These are phyloP conservation scores for Cutaneotrichosporon daszewskae DNA, from an alignment of 1,284 basidiomycete genomes.

Conservation along the genomic window DNA sequence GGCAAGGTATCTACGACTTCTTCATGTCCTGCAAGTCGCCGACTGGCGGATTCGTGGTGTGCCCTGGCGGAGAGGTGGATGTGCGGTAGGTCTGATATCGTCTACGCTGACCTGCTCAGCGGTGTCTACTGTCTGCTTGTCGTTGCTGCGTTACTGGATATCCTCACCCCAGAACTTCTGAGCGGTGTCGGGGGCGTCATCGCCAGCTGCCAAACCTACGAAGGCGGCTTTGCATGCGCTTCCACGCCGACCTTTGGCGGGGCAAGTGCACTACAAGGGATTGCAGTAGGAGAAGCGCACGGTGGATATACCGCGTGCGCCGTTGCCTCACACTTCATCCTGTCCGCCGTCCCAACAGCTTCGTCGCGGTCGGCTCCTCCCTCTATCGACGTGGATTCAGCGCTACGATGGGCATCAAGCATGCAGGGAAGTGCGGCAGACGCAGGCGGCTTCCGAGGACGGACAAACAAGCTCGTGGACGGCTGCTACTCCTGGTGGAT, in stretches of 20 bases:
- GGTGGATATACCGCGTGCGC: slow-evolving; percentile 96
- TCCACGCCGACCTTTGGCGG: slow-evolving; percentile 53
- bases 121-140: slow-evolving; percentile 71
- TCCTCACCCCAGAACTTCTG: slow-evolving; percentile 83
- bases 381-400: slow-evolving; percentile 56
- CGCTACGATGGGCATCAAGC: slow-evolving; percentile 75
- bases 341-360: slow-evolving; percentile 41
- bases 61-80: slow-evolving; percentile 84
- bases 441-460: slow-evolving; percentile 84
- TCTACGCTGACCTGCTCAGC: too few species aligned
- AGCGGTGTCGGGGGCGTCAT: slow-evolving; percentile 51
- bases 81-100: slow-evolving; percentile 68
- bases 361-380: slow-evolving; percentile 34
- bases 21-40: slow-evolving; percentile 89
- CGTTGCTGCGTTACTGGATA: slow-evolving; percentile 64
- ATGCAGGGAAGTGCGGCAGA: slow-evolving; percentile 84
- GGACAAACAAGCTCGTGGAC: slow-evolving; percentile 97
- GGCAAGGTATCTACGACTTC: slow-evolving; percentile 76
- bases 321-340: slow-evolving; percentile 73
- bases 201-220: slow-evolving; percentile 82
- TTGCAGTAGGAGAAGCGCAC: slow-evolving; percentile 79
- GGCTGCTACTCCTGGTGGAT: slow-evolving; percentile 99
- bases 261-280: slow-evolving; percentile 59
- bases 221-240: slow-evolving; percentile 87
- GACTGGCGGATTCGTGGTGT: slow-evolving; percentile 90